Evolutionary conservation across 2,329 filamentous ascomycete species (phyloP).

Genomic region (Trichophyton benhamiae): DNA sequence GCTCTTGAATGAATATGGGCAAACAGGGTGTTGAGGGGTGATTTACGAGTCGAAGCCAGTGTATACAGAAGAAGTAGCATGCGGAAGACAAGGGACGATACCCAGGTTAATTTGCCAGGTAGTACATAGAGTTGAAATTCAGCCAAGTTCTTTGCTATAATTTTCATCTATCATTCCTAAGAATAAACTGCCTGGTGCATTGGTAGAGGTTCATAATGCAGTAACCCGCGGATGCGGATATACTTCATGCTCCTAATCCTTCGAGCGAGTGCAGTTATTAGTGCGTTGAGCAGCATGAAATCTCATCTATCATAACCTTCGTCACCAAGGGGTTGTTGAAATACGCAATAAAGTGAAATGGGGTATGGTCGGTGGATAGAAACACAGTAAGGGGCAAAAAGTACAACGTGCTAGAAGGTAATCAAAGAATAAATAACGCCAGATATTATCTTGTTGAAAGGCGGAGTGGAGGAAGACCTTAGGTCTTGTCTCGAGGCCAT

Average conservation of each 20-base stretch:
- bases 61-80: no score
- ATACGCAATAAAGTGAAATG: neutral
- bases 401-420: neutral
- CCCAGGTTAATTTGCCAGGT: no score
- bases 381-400: neutral
- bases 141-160: no score
- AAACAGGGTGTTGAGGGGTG: no score
- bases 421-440: slow-evolving; percentile 7
- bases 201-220: no score
- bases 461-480: neutral
- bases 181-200: no score
- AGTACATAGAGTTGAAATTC: no score
- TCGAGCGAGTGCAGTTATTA: neutral
- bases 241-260: neutral
- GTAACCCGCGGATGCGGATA: neutral
- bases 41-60: no score
- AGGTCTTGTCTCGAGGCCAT: neutral
- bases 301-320: slow-evolving; percentile 7
- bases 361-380: neutral
- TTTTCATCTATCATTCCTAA: no score
- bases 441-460: slow-evolving; percentile 12
- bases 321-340: slow-evolving; percentile 2
- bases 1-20: no score
- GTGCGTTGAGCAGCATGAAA: slow-evolving; percentile 6
- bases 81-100: no score